Percentiles rank a stretch among this genome's conserved stretches.
Conservation (phyloP, 805 yeast genomes). For the Metschnikowia kunwiensis region DNA sequence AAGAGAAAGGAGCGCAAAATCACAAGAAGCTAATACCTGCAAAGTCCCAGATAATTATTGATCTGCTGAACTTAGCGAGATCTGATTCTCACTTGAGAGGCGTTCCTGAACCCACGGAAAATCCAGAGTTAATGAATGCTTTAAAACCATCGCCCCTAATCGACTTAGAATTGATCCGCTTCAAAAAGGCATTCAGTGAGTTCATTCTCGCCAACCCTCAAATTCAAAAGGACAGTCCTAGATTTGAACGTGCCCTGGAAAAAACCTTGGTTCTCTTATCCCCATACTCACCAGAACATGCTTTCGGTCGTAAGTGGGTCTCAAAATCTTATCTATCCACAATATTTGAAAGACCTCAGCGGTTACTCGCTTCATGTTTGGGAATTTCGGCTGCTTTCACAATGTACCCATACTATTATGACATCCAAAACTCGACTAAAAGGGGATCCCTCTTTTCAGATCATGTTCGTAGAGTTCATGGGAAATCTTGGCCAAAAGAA, state of each 20-base stretch:
- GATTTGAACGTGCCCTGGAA: conserved; percentile 34
- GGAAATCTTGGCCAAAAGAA: conserved; percentile 65
- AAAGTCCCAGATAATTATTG: conserved; percentile 1
- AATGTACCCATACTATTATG: conserved; percentile 59
- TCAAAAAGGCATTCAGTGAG: conserved; percentile 41
- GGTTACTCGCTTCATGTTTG: conserved; percentile 70
- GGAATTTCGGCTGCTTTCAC: conserved; percentile 76
- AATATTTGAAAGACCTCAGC: conserved; percentile 80
- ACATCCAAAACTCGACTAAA: conserved; percentile 45
- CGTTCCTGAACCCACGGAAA: background rate
- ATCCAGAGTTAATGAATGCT: conserved; percentile 9
- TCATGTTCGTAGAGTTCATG: conserved; percentile 71
- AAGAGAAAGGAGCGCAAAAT: background rate
- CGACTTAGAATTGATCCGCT: conserved; percentile 35
- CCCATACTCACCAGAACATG: conserved; percentile 68
- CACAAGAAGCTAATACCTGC: background rate
- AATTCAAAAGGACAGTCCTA: conserved; percentile 38
- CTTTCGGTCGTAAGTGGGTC: conserved; percentile 75
- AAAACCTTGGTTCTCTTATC: conserved; percentile 62
- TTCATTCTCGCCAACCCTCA: conserved; percentile 44
- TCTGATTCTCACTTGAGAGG: too few species aligned
- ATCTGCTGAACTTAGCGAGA: too few species aligned
- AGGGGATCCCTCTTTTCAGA: conserved; percentile 49
- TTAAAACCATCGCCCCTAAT: conserved; percentile 35
- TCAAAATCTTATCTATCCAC: conserved; percentile 61